Percentiles rank a stretch among this genome's conserved stretches.
Evolutionary conservation across 371 early-diverging fungal genomes (phyloP).

Genomic region (Mucor saturninus): DNA sequence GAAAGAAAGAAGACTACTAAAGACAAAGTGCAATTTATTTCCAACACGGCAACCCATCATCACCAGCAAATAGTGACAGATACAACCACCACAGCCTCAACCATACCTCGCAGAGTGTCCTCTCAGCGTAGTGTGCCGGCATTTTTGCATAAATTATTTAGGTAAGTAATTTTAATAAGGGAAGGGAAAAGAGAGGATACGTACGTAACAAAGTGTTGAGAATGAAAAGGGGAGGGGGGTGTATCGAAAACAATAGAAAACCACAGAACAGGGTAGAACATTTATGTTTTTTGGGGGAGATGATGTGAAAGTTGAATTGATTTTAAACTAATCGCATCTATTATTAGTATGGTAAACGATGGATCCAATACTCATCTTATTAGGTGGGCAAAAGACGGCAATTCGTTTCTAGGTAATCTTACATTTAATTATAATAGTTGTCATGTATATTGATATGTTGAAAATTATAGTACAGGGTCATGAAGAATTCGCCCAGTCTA

Average conservation of each 20-base stretch:
- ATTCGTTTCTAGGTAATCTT: constrained; percentile 66
- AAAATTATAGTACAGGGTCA: constrained; percentile 54
- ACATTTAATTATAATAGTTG: not conserved
- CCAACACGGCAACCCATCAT: not conserved
- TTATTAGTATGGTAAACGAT: constrained; percentile 73
- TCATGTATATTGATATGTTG: not conserved
- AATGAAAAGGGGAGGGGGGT: not conserved
- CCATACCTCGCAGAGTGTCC: constrained; percentile 9
- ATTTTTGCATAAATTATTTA: constrained; percentile 87
- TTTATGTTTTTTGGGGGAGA: not conserved
- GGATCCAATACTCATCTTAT: constrained; percentile 65
- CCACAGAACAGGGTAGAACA: constrained; percentile 13
- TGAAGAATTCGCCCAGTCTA: constrained; percentile 80
- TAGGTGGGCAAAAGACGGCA: constrained; percentile 76
- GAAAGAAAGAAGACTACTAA: not conserved
- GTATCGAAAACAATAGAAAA: constrained; percentile 5
- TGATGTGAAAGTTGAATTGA: not conserved
- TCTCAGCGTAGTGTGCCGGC: constrained; percentile 72
- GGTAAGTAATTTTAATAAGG: constrained; percentile 39
- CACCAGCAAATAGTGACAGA: not conserved
- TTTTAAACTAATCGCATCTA: not conserved
- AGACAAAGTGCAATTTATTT: not conserved
- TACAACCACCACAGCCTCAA: not conserved
- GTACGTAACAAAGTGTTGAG: constrained; percentile 9
- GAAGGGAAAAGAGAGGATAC: not conserved